Base-by-base conservation (phyloP, 2,329 filamentous ascomycete species). In the Podosphaera fusca region DNA sequence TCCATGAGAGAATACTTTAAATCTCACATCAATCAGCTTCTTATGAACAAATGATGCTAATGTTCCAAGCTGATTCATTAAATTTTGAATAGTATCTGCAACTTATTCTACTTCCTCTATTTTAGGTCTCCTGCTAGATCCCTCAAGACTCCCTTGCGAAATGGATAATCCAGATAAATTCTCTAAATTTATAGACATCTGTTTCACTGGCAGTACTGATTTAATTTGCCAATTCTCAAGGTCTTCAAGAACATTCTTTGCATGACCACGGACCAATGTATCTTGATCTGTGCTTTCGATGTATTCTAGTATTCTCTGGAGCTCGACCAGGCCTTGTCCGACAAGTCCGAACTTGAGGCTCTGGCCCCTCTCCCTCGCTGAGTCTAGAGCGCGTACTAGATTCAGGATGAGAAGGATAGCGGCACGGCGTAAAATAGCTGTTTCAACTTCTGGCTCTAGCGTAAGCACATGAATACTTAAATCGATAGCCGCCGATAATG, bases 201-300 rank as follows among this genome's bases (percentile, higher is more conserved):
- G 35, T 5, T 38, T 5, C 10, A 38, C 35, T 5, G 35, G 35
- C 35, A 38, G 35, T 5, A 38, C 6, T 38, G 35, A 71, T 56
- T 75, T 73, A 66, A 82, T 68, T 58, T 75, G 73, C 77, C 79
- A 82, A 58, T 74, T 77, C 61, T 81, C 75, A 59, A 87, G 64
- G 54, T 77, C 82, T 65, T 86, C 83, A 9, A 80, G 67, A n/a
- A 82, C 80, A 62, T 81, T 81, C 36, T 69, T 70, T 2, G 82
- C 82, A 67, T 87, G 82, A 62, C 81, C 74, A 60, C 74, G 74
- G 9, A 85, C 84, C 47, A 88, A 69, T 0, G 76, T 81, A 65
- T 88, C 84, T 31, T 73, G 75, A 67, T 88, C 84, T 31, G 79
- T 81, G 45, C 70, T 73, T 5, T 74, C 73, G n/a, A 85, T 73